Conservation (phyloP, 1,284 basidiomycete species). For the Ustilago crameri region DNA sequence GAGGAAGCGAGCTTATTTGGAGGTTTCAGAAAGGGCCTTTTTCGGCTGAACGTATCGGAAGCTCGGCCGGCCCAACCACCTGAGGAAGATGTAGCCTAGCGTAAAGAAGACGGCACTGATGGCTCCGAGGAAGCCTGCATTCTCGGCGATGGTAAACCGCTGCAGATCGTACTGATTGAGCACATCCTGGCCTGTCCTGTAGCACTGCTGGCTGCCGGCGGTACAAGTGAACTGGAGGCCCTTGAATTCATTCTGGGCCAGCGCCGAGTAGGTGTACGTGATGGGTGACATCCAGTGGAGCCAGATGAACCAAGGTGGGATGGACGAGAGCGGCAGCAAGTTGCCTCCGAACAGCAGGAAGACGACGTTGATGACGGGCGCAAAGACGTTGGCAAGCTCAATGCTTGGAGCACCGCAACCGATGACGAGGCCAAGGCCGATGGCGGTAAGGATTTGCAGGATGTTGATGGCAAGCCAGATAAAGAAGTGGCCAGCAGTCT, state of each 20-base stretch:
- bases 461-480: conserved; percentile 52
- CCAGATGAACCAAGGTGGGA: conserved; percentile 56
- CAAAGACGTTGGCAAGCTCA: conserved; percentile 53
- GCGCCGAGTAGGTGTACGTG: conserved; percentile 52
- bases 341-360: conserved; percentile 57
- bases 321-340: conserved; percentile 41
- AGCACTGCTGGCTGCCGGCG: conserved; percentile 41
- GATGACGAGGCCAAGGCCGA: conserved; percentile 45
- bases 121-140: conserved; percentile 48
- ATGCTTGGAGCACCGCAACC: conserved; percentile 40
- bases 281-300: conserved; percentile 55
- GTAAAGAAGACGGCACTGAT: conserved; percentile 38
- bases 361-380: conserved; percentile 57
- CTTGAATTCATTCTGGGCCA: conserved; percentile 52
- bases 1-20: background rate
- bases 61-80: conserved; percentile 29
- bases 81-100: conserved; percentile 40
- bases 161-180: conserved; percentile 50
- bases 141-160: conserved; percentile 52
- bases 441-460: conserved; percentile 29
- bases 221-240: conserved; percentile 33
- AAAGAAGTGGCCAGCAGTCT: conserved; percentile 39
- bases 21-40: conserved; percentile 1
- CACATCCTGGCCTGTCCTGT: conserved; percentile 47
- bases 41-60: conserved; percentile 42